Base-by-base conservation (phyloP, 495 filamentous ascomycete genomes). In the Astrocystis sublimbata region DNA sequence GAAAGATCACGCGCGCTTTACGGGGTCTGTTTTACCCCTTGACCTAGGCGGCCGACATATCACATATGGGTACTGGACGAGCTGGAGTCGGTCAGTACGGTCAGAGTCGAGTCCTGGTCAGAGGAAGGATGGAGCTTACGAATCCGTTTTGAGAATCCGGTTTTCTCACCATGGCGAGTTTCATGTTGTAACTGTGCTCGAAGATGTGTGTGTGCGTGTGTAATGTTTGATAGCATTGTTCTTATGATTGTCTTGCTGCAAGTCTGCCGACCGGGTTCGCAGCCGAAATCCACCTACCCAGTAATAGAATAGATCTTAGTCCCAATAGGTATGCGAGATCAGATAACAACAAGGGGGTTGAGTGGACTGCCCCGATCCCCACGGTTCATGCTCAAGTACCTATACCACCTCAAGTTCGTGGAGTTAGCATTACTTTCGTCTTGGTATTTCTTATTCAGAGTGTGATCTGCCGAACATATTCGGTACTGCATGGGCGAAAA, bases 281-380 rank as follows among this genome's bases (percentile, higher is more conserved):
- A 45, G 28, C 54, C 54, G 54, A 57, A 26, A 45, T 57, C n/a
- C 24, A 28, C 10, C 23, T 28, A n/a, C 24, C 26, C 54, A 57
- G 21, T 45, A n/a, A 28, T n/a, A n/a, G n/a, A n/a, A n/a, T n/a
- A 56, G 54, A 57, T 57, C 54, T 45, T 21, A 57, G 26, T 41
- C 53, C 53, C 40, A 19, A 19, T 9, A 8, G 43, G 45, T 57
- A 43, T 6, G 35, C 28, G 21, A 45, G 40, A 57, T 45, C 38
- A 13, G 45, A 45, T 41, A 42, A 56, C 35, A 23, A 24, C 52
- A 41, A 31, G 35, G 52, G 24, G n/a, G n/a, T n/a, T 15, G 10
- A 42, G 23, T 13, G 52, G 33, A 21, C 23, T 26, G 52, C 17
- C 52, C n/a, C 28, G 52, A 23, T 28, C 40, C 53, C 40, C 54